A percentile compares a stretch with the other conserved stretches of the same genome.
These are phyloP conservation scores for Mycena venus DNA, from an alignment of 768 basidiomycete species.

Conservation along the genomic window DNA sequence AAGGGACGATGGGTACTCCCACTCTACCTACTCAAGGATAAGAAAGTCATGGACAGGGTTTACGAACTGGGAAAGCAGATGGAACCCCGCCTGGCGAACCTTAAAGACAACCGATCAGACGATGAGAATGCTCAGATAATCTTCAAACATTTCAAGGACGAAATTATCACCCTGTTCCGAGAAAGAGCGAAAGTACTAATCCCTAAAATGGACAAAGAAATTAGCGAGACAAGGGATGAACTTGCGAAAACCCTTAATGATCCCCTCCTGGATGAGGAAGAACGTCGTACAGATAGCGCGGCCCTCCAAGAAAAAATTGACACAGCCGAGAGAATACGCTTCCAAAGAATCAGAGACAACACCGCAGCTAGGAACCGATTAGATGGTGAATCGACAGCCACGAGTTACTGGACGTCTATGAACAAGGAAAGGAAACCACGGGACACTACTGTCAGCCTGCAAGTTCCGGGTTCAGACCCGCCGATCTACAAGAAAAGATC, in stretches of 20 bases:
- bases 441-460: conserved; percentile 9
- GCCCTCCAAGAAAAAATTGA: conserved; percentile 11
- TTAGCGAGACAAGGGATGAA: neutral
- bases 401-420: neutral
- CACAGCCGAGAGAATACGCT: neutral
- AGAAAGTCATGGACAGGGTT: neutral
- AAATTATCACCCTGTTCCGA: neutral
- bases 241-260: neutral
- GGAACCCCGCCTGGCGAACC: neutral
- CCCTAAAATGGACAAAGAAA: conserved; percentile 11
- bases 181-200: neutral
- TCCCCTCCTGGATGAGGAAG: neutral
- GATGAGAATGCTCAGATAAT: neutral
- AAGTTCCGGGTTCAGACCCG: neutral
- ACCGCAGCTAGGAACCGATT: conserved; percentile 20
- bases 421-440: neutral
- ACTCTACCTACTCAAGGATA: neutral
- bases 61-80: neutral
- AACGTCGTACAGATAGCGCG: neutral
- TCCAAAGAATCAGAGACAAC: neutral
- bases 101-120: neutral
- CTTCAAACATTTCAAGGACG: neutral
- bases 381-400: neutral
- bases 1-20: neutral
- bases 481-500: conserved; percentile 37